Percentiles rank a stretch among this genome's conserved stretches.
phyloP scores from a whole-genome alignment of 495 filamentous ascomycete genomes.

The Penicillium crystallinum region DNA sequence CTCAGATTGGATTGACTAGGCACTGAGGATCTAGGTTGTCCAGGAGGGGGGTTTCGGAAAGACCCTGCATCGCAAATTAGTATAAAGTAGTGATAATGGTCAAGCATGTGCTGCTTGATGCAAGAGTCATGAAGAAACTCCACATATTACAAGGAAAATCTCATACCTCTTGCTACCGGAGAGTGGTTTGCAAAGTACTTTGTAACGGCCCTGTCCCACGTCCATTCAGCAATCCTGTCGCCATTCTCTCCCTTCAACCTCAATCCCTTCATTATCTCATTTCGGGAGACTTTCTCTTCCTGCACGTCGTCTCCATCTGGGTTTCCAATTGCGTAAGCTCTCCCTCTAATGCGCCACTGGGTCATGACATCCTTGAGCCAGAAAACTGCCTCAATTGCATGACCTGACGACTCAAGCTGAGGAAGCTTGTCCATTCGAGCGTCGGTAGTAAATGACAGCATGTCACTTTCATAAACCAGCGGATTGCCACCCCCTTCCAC shows the following conservation, averaged over 20 bases:
- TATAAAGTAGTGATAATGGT: background rate
- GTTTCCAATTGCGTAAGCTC: constrained; percentile 66
- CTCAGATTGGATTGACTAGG: constrained; percentile 45
- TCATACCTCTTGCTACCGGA: constrained; percentile 64
- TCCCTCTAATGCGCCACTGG: constrained; percentile 82
- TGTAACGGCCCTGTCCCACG: constrained; percentile 70
- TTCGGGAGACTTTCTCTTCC: constrained; percentile 30
- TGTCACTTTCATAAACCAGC: constrained; percentile 62
- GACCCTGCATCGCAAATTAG: constrained; percentile 37
- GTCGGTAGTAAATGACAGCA: constrained; percentile 82
- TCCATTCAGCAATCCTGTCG: constrained; percentile 44
- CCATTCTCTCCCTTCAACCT: constrained; percentile 27
- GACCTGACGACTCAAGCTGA: constrained; percentile 55
- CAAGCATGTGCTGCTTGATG: background rate
- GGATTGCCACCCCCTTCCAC: constrained; percentile 53
- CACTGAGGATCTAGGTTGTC: constrained; percentile 46
- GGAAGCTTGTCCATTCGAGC: constrained; percentile 74
- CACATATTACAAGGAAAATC: background rate
- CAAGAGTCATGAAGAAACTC: background rate
- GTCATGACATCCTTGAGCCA: constrained; percentile 66
- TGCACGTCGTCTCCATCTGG: constrained; percentile 47
- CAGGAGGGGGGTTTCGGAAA: constrained; percentile 77
- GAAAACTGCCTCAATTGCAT: constrained; percentile 73
- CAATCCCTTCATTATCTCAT: constrained; percentile 36
- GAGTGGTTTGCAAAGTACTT: constrained; percentile 83